These are phyloP conservation scores for Lycium barbarum DNA, from an alignment of 257 asterid species.

Conservation along the genomic window DNA sequence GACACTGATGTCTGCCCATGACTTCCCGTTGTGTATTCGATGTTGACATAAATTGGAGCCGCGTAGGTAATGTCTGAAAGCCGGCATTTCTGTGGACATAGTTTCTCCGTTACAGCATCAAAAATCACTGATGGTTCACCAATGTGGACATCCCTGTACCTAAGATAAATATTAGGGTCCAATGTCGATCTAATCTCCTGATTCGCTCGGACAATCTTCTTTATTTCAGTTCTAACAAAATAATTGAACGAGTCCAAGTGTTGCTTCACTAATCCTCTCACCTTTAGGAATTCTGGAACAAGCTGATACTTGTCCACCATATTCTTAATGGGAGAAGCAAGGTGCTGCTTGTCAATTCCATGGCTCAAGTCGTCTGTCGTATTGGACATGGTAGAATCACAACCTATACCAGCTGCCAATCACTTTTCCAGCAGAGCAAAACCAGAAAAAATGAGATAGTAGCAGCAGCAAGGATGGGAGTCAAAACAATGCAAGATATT, in stretches of 20 bases:
- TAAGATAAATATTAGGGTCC: conserved; percentile 54
- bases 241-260: conserved; percentile 93
- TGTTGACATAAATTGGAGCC: conserved; percentile 74
- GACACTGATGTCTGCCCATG: conserved; percentile 34
- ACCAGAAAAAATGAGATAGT: neutral
- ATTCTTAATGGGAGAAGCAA: conserved; percentile 67
- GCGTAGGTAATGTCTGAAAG: conserved; percentile 87
- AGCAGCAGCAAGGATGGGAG: neutral
- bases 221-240: conserved; percentile 65
- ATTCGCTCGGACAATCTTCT: conserved; percentile 75
- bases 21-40: conserved; percentile 57
- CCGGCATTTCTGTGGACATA: conserved; percentile 78
- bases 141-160: conserved; percentile 28
- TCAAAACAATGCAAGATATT: neutral
- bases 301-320: conserved; percentile 80
- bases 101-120: conserved; percentile 51
- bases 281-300: conserved; percentile 87
- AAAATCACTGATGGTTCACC: conserved; percentile 58
- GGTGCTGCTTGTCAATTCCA: conserved; percentile 62
- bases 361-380: neutral
- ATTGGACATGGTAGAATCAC: conserved; percentile 22
- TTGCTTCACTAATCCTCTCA: conserved; percentile 90
- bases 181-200: conserved; percentile 46
- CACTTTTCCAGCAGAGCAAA: neutral
- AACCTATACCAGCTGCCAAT: conserved; percentile 5